Evolutionary conservation across 257 asterid genomes (phyloP).

Genomic region (Jacaranda copaia): DNA sequence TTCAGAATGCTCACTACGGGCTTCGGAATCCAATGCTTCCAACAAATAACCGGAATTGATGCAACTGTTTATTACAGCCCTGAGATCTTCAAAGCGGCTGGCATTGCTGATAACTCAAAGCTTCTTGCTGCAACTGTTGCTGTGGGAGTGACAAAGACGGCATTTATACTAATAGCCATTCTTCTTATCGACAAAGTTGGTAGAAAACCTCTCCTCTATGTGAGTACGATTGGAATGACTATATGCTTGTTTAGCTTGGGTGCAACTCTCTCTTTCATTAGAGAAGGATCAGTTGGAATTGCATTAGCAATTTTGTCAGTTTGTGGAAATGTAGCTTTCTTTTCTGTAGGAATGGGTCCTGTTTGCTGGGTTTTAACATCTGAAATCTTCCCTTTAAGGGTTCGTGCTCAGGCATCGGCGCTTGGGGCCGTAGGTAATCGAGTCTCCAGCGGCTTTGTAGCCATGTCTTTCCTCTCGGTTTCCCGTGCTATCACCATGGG

Average conservation of each 20-base stretch:
- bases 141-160: slow-evolving; percentile 82
- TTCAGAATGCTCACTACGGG: slow-evolving; percentile 79
- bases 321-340: slow-evolving; percentile 91
- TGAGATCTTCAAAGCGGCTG: slow-evolving; percentile 76
- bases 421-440: slow-evolving; percentile 94
- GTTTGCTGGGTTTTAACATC: slow-evolving; percentile 93
- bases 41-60: slow-evolving; percentile 90
- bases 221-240: slow-evolving; percentile 93
- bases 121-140: slow-evolving; percentile 93
- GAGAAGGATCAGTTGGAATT: slow-evolving; percentile 55
- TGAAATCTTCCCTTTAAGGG: slow-evolving; percentile 80
- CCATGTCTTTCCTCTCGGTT: slow-evolving; percentile 92
- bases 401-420: slow-evolving; percentile 93
- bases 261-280: slow-evolving; percentile 52
- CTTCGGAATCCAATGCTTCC: slow-evolving; percentile 89
- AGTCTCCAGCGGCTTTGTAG: slow-evolving; percentile 85
- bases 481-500: slow-evolving; percentile 67
- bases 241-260: slow-evolving; percentile 66
- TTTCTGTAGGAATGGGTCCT: slow-evolving; percentile 89
- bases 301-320: slow-evolving; percentile 59
- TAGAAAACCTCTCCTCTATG: slow-evolving; percentile 85
- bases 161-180: slow-evolving; percentile 71
- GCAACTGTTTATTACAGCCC: slow-evolving; percentile 97
- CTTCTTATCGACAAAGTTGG: slow-evolving; percentile 82
- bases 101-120: slow-evolving; percentile 62